Evolutionary conservation across 1,139 yeast genomes (phyloP).

Genomic region (Lodderomyces parapsilosis): DNA sequence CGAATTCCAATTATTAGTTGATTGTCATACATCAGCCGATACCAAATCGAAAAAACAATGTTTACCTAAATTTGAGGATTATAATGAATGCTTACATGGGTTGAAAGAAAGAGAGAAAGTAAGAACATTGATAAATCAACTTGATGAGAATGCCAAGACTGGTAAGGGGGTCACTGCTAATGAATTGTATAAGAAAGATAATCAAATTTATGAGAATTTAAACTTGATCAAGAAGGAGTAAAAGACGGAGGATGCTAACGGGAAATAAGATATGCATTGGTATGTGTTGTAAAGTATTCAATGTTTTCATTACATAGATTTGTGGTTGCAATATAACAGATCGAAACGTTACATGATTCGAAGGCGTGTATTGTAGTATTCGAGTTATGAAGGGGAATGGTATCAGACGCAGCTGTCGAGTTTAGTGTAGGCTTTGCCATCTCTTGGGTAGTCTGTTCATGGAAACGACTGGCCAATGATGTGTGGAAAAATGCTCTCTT

Average conservation of each 20-base stretch:
- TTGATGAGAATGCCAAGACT: conserved; percentile 42
- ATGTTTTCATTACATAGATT: neutral
- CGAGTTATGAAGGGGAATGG: no score
- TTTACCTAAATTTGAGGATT: conserved; percentile 46
- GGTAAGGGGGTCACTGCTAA: conserved; percentile 44
- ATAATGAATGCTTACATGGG: conserved; percentile 51
- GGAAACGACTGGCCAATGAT: no score
- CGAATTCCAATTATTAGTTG: conserved; percentile 47
- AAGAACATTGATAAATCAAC: conserved; percentile 47
- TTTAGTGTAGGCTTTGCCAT: no score
- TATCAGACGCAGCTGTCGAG: no score
- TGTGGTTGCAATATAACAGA: no score
- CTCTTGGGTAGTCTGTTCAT: no score
- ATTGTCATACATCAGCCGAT: conserved; percentile 49
- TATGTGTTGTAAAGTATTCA: neutral
- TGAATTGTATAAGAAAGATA: conserved; percentile 45
- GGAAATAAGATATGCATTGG: no score
- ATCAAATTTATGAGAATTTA: conserved; percentile 46
- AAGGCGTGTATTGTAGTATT: no score
- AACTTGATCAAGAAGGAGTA: conserved; percentile 33
- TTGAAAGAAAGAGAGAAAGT: conserved; percentile 48
- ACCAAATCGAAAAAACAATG: conserved; percentile 43
- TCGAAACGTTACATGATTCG: no score
- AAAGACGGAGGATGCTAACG: neutral
- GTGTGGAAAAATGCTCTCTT: no score